Percentiles rank a stretch among this genome's conserved stretches.
Evolutionary conservation across 1,139 yeast genomes (phyloP).

Genomic region (Schwanniomyces etchellsii): DNA sequence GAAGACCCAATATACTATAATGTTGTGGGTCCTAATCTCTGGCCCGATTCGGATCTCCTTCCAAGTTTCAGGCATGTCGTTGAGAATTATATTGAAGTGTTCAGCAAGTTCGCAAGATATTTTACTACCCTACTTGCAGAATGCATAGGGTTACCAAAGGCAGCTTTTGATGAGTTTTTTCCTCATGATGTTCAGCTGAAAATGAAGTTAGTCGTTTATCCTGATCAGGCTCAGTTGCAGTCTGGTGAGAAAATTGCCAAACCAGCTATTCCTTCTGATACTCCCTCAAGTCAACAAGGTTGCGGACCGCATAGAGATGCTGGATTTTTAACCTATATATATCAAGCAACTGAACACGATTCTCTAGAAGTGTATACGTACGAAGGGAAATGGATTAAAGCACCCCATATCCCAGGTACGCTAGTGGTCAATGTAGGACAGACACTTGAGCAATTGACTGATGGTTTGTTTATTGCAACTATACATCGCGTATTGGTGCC

Average conservation of each 20-base stretch:
- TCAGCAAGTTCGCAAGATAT: conserved; percentile 39
- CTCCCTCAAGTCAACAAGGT: conserved; percentile 50
- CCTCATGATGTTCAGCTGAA: conserved; percentile 49
- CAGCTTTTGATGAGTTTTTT: conserved; percentile 44
- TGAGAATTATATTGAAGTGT: conserved; percentile 38
- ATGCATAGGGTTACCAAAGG: conserved; percentile 43
- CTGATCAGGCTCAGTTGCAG: conserved; percentile 29
- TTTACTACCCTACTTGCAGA: conserved; percentile 49
- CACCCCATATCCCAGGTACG: conserved; percentile 37
- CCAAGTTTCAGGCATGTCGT: conserved; percentile 48
- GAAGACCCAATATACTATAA: conserved; percentile 49
- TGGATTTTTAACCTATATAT: conserved; percentile 57
- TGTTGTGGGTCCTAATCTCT: conserved; percentile 61
- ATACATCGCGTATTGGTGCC: conserved; percentile 62
- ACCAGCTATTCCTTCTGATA: conserved; percentile 23
- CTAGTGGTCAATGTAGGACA: conserved; percentile 53
- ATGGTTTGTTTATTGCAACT: conserved; percentile 58
- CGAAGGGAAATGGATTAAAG: conserved; percentile 59
- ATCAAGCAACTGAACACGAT: conserved; percentile 47
- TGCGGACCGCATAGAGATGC: conserved; percentile 71
- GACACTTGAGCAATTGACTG: conserved; percentile 48
- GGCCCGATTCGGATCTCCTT: conserved; percentile 45
- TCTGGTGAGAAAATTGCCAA: conserved; percentile 19
- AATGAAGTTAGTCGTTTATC: conserved; percentile 50
- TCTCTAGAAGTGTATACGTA: conserved; percentile 61